These are phyloP conservation scores for Aquanectria penicillioides DNA, from an alignment of 2,329 filamentous ascomycete species.

Conservation along the genomic window DNA sequence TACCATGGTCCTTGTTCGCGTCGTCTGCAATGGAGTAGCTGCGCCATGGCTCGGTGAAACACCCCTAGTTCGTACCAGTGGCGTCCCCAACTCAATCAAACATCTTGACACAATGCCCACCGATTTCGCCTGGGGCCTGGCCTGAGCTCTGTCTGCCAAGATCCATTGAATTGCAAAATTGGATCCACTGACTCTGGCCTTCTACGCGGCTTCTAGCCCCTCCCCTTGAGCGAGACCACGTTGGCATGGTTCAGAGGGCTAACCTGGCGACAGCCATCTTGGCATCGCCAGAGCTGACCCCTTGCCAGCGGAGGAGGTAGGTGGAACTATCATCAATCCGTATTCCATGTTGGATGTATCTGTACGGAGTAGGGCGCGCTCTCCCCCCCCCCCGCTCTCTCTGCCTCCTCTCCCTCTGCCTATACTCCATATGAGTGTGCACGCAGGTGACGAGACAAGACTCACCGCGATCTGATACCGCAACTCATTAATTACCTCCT, in stretches of 20 bases:
- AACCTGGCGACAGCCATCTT: not conserved
- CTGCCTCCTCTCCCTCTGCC: no score
- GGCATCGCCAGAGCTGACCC: not conserved
- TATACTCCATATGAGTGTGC: no score
- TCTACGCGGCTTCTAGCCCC: slow-evolving; percentile 14
- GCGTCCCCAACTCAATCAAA: not conserved
- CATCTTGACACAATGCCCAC: not conserved
- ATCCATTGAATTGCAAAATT: no score
- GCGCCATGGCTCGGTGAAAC: slow-evolving; percentile 15
- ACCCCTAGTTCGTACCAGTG: not conserved
- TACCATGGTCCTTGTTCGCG: not conserved
- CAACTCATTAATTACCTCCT: no score
- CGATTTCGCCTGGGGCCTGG: not conserved
- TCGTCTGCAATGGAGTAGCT: not conserved
- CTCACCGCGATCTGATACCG: no score
- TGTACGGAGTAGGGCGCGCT: no score
- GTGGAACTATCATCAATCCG: no score
- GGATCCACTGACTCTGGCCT: slow-evolving; percentile 1
- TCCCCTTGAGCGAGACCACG: slow-evolving; percentile 2
- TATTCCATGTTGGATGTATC: no score
- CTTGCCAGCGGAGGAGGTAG: not conserved
- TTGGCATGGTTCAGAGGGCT: not conserved
- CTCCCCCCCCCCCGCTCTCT: no score
- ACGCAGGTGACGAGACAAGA: no score
- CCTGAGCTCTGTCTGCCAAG: not conserved